Evolutionary conservation across 2,329 filamentous ascomycete species (phyloP), one percentile per base, ranked within the genome.

Genomic region (Kalmusia sp.): DNA sequence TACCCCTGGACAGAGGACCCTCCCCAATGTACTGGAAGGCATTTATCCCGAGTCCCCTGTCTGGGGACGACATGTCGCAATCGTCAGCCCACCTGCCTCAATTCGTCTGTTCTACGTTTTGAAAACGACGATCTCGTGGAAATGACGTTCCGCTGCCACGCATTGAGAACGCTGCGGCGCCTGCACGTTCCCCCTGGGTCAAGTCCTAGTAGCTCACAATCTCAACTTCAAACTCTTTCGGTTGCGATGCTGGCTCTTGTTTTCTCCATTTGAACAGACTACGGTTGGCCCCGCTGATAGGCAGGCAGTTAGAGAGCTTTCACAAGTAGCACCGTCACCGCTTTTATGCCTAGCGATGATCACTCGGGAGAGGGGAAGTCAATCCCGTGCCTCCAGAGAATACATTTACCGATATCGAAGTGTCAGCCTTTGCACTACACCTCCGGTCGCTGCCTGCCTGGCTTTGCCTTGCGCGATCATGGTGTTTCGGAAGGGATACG

Each of bases 321-420:
- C 24, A 37, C 17, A 28, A 34, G 12, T 38, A 28, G 30, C 34
- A 19, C 33, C 12, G 58, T 54, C 55, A 68, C 60, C 62, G 62
- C 65, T 60, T 54, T 62, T 65, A 59, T 60, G 51, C 51, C 52
- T 48, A 33, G 34, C 51, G 61, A 57, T 54, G 55, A 68, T 65
- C 58, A 33, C 54, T 57, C 46, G 49, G 55, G 43, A 56, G 41
- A 52, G 50, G 48, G 52, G 44, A 44, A 45, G 34, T 50, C 52
- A 51, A 46, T 41, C 40, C 7, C 35, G 8, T n/a, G 17, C 24
- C 19, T 9, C 12, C 31, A 17, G 28, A 31, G 24, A 21, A 43
- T 41, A 19, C 31, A 25, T 33, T 46, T 35, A 37, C 43, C 27
- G 24, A 21, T 37, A 19, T 6, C 44, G 15, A 14, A 28, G 24